These are phyloP conservation scores for Sarocladiaceae sp. DNA, from an alignment of 2,329 filamentous ascomycete genomes.

Conservation along the genomic window DNA sequence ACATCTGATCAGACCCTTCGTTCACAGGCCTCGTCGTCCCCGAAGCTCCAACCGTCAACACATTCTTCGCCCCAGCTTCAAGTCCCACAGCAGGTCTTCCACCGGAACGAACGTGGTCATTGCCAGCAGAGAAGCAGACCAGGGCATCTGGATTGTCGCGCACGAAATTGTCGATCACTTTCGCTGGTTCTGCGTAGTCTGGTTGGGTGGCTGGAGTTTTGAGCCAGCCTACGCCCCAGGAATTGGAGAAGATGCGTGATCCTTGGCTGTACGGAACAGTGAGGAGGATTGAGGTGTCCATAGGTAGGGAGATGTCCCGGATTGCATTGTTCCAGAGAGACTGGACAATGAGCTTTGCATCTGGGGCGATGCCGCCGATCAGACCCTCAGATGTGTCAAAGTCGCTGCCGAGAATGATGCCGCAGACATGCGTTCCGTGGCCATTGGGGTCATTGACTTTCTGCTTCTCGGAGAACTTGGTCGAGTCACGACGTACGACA, in stretches of 20 bases:
- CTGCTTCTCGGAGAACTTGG: neutral
- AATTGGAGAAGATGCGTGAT: constrained; percentile 11
- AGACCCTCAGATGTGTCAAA: neutral
- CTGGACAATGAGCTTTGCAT: constrained; percentile 8
- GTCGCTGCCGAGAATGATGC: constrained; percentile 2
- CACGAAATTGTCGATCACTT: constrained; percentile 2
- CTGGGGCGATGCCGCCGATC: constrained; percentile 5
- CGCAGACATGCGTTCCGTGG: constrained; percentile 9
- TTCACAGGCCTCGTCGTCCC: constrained; percentile 8
- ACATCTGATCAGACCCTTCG: too few species aligned
- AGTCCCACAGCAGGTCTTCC: neutral
- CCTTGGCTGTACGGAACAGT: too few species aligned
- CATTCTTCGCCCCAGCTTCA: constrained; percentile 1
- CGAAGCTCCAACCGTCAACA: constrained; percentile 9
- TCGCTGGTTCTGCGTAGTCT: too few species aligned
- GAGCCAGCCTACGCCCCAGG: too few species aligned
- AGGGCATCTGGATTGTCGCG: constrained; percentile 5
- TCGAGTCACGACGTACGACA: neutral
- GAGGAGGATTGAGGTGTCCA: too few species aligned
- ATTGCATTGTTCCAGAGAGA: neutral
- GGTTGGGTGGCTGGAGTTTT: too few species aligned
- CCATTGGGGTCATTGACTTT: constrained; percentile 1
- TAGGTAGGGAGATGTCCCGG: too few species aligned
- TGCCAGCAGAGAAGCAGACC: constrained; percentile 9
- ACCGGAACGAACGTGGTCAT: neutral